Percentiles rank a stretch among this genome's conserved stretches.
These are phyloP conservation scores for Picea glauca DNA, from an alignment of 75 land plant genomes.

Conservation along the genomic window DNA sequence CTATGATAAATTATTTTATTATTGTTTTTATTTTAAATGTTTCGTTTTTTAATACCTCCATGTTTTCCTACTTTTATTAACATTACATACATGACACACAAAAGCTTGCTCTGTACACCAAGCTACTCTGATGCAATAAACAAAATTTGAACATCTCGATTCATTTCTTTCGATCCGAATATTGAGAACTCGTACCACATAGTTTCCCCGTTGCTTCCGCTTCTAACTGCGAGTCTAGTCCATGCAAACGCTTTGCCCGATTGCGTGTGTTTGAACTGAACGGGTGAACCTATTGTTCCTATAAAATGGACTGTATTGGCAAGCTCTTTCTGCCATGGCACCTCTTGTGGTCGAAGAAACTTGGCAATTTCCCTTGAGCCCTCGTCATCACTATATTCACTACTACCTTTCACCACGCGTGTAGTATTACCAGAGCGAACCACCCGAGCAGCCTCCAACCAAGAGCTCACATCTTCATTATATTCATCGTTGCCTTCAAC, in stretches of 20 bases:
- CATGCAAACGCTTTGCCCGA: conserved; percentile 74
- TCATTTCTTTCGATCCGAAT: not conserved
- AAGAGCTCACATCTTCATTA: too few species aligned
- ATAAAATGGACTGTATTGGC: conserved; percentile 71
- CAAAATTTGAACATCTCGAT: too few species aligned
- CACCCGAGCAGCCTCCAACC: too few species aligned
- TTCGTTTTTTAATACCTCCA: too few species aligned
- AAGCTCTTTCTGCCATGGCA: conserved; percentile 72
- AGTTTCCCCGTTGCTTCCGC: conserved; percentile 24
- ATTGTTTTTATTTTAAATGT: too few species aligned
- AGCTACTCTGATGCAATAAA: too few species aligned
- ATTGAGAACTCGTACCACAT: conserved; percentile 33
- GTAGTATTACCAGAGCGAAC: not conserved
- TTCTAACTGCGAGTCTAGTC: conserved; percentile 56
- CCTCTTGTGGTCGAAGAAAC: conserved; percentile 45
- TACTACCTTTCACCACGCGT: not conserved
- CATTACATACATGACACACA: too few species aligned
- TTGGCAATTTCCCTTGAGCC: not conserved
- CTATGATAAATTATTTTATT: too few species aligned
- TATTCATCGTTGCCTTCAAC: too few species aligned
- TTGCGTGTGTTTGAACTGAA: conserved; percentile 60
- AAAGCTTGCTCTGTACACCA: too few species aligned
- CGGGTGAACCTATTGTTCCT: conserved; percentile 47
- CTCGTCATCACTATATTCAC: not conserved
- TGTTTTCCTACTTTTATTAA: too few species aligned